phyloP scores from a whole-genome alignment of 139 green algal species.

The Auxenochlorella protothecoides region DNA sequence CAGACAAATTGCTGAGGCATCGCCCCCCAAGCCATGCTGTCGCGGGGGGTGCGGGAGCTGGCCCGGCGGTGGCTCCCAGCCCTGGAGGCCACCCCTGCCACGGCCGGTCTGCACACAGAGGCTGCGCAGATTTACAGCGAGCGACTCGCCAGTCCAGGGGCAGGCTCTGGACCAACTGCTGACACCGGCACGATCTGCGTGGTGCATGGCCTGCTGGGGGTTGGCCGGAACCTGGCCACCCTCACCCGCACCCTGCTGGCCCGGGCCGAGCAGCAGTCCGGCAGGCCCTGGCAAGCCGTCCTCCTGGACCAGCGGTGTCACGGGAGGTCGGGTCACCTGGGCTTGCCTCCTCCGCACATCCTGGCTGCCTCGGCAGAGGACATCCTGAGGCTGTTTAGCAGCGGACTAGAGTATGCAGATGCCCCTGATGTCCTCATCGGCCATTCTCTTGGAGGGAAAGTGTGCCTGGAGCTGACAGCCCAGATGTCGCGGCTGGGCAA shows the following conservation, averaged over 20 bases:
- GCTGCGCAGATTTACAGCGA: not conserved
- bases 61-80: too few species aligned
- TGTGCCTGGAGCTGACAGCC: conserved; percentile 43
- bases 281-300: conserved; percentile 34
- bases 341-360: conserved; percentile 52
- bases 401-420: conserved; percentile 7
- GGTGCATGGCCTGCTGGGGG: conserved; percentile 24
- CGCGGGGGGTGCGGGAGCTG: not conserved
- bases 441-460: conserved; percentile 74
- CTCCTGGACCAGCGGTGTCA: conserved; percentile 65
- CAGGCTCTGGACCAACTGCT: not conserved
- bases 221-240: conserved; percentile 17
- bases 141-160: not conserved
- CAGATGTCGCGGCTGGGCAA: conserved; percentile 14
- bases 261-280: not conserved
- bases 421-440: conserved; percentile 38
- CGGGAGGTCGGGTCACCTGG: conserved; percentile 22
- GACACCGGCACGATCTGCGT: not conserved
- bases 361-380: conserved; percentile 54
- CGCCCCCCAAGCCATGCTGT: not conserved
- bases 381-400: conserved; percentile 35
- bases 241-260: not conserved
- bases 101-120: not conserved
- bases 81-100: not conserved
- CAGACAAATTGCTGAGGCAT: not conserved